phyloP scores from a whole-genome alignment of 176 grass and related monocot genomes.

The Oryza longistaminata region DNA sequence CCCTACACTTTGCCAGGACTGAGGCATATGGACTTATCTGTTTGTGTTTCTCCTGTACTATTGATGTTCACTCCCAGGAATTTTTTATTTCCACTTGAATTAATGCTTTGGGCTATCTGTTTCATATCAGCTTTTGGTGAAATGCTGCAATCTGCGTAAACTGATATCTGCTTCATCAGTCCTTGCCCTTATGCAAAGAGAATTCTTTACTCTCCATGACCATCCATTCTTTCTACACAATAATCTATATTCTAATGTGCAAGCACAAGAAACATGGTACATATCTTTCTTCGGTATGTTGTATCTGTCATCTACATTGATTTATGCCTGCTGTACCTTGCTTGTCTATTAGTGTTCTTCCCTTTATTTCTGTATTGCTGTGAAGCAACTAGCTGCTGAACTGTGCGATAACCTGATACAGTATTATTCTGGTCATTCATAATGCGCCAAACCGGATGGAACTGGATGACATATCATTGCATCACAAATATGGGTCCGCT shows the following conservation, averaged over 20 bases:
- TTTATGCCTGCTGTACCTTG: slow-evolving; percentile 31
- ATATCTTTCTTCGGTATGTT: slow-evolving; percentile 27
- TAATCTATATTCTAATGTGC: background rate
- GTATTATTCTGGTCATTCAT: slow-evolving; percentile 40
- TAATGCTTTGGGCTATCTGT: background rate
- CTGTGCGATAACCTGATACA: slow-evolving; percentile 37
- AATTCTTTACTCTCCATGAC: slow-evolving; percentile 23
- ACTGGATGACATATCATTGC: slow-evolving; percentile 28
- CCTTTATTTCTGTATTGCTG: slow-evolving; percentile 21
- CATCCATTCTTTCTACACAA: background rate
- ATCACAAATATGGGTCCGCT: slow-evolving; percentile 31
- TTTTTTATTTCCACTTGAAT: slow-evolving; percentile 16
- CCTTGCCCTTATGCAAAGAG: slow-evolving; percentile 11
- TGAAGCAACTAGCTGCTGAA: slow-evolving; percentile 40
- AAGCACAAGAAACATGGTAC: slow-evolving; percentile 28
- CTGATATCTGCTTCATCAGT: background rate
- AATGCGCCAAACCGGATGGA: slow-evolving; percentile 42
- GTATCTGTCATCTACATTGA: slow-evolving; percentile 29
- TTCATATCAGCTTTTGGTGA: slow-evolving; percentile 19
- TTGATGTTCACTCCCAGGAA: background rate
- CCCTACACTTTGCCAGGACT: slow-evolving; percentile 6
- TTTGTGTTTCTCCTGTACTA: background rate
- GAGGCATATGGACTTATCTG: background rate
- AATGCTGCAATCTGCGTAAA: slow-evolving; percentile 1
- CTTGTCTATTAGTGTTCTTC: slow-evolving; percentile 23